Evolutionary conservation across 257 asterid genomes (phyloP).

Genomic region (Solanum clarkiae): DNA sequence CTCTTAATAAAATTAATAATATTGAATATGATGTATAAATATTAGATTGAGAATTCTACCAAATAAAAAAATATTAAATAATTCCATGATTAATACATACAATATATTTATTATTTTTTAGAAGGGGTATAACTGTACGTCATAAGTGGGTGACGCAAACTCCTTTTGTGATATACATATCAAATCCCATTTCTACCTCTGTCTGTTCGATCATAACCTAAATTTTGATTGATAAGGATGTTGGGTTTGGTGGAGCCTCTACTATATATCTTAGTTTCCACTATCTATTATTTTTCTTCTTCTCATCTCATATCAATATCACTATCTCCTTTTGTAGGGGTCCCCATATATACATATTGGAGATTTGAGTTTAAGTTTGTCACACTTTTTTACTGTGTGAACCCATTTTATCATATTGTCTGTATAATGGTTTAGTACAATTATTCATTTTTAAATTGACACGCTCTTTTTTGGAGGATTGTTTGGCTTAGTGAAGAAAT

Average conservation of each 20-base stretch:
- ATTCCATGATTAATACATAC: too few relatives aligned
- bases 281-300: neutral
- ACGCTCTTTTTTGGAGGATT: neutral
- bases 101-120: too few relatives aligned
- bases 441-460: neutral
- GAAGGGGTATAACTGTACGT: neutral
- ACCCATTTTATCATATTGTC: neutral
- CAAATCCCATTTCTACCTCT: neutral
- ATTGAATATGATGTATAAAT: too few relatives aligned
- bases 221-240: neutral
- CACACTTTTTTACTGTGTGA: neutral
- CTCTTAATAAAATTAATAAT: too few relatives aligned
- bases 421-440: neutral
- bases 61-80: too few relatives aligned
- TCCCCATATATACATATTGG: neutral
- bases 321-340: neutral
- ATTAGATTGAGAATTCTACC: too few relatives aligned
- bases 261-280: neutral
- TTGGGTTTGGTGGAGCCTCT: slow-evolving; percentile 1
- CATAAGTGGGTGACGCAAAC: neutral
- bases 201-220: neutral
- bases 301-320: neutral
- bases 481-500: neutral
- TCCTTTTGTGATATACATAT: neutral
- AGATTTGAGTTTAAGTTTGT: neutral